Base-by-base conservation (phyloP, 148 eudicot genomes). In the Rhododendron mucronatum region DNA sequence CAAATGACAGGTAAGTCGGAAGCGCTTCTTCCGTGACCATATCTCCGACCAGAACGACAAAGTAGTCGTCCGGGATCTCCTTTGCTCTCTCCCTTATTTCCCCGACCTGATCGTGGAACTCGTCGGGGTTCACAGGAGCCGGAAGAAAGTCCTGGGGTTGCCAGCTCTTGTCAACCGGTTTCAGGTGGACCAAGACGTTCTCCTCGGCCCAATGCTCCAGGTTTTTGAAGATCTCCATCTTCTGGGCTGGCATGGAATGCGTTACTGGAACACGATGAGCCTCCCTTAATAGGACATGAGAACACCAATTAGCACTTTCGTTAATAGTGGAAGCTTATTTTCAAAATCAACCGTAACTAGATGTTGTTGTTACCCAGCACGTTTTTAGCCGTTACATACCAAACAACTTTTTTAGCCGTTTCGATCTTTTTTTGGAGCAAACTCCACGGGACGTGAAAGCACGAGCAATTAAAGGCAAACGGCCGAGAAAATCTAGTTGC, bases 21-120 rank as follows among this genome's bases (percentile, higher is more conserved):
- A 87, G 86, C 4, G 88, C 88, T 83, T 87, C 88, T 78, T 87
- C 88, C 1, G 88, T 87, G 77, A 87, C 76, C 88, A 87, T 87
- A 87, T 87, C 86, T 9, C 88, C 86, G 0, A 83, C 88, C 88
- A 87, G 83, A 83, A 83, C 85, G 47, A 87, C 83, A 48, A 83
- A 87, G 78, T 87, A 87, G 0, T 83, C 88, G 47, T 87, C 88
- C 0, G 88, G 88, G n/a, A 87, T 67, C 83, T 87, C 88, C 63
- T 87, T 87, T 37, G 88, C 85, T 23, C 88, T 87, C 65, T 76
- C 86, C 61, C 78, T 77, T 45, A 87, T 77, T 83, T 87, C 88
- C 76, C 4, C 37, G 5, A 87, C 85, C 83, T 83, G 78, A 20
- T 87, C 88, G 9, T 87, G 82, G 16, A 87, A 87, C 48, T 76